phyloP scores from a whole-genome alignment of 768 basidiomycete genomes.

The Leccinellum luteum region DNA sequence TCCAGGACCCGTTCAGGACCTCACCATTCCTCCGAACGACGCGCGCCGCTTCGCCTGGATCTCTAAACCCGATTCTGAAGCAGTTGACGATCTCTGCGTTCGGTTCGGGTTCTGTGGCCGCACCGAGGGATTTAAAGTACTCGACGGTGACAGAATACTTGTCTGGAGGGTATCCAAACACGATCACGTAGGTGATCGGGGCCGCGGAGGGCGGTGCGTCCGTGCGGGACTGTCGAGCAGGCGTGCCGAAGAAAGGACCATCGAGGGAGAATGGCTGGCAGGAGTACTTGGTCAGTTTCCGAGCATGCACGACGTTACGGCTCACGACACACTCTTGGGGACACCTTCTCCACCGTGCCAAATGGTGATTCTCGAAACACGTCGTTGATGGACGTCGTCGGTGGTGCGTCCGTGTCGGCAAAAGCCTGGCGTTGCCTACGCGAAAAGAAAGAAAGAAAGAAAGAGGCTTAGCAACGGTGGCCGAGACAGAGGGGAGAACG shows the following conservation, averaged over 20 bases:
- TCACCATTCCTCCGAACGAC: slow-evolving; percentile 85
- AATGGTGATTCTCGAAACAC: slow-evolving; percentile 54
- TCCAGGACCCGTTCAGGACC: slow-evolving; percentile 67
- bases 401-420: slow-evolving; percentile 79
- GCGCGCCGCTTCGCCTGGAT: slow-evolving; percentile 70
- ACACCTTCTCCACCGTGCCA: slow-evolving; percentile 26
- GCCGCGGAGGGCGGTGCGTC: slow-evolving; percentile 29
- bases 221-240: slow-evolving; percentile 20
- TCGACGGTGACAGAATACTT: slow-evolving; percentile 69
- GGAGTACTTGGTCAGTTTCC: not conserved
- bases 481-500: not conserved
- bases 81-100: slow-evolving; percentile 73
- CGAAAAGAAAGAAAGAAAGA: not conserved
- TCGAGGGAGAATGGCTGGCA: slow-evolving; percentile 24
- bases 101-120: slow-evolving; percentile 64
- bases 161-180: slow-evolving; percentile 88
- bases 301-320: not conserved
- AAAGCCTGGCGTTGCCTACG: slow-evolving; percentile 58
- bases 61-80: slow-evolving; percentile 74
- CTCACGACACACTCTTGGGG: slow-evolving; percentile 19
- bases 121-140: slow-evolving; percentile 73
- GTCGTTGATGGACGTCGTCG: slow-evolving; percentile 71
- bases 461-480: slow-evolving; percentile 4
- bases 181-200: slow-evolving; percentile 62
- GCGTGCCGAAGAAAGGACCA: slow-evolving; percentile 11